Evolutionary conservation across 202 grass and related monocot genomes (phyloP).

Genomic region (Brachypodium distachyon): DNA sequence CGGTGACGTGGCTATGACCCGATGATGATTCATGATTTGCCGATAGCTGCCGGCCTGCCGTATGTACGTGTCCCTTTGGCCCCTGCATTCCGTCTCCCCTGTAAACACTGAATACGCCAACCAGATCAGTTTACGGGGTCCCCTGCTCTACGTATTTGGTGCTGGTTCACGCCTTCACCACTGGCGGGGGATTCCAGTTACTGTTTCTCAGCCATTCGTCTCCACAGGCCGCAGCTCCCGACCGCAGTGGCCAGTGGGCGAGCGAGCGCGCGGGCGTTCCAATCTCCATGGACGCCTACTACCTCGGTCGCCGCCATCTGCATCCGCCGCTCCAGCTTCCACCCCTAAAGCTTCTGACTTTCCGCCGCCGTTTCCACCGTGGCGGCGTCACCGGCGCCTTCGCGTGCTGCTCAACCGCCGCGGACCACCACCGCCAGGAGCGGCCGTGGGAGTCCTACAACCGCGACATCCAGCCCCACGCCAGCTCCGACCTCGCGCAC

Average conservation of each 20-base stretch:
- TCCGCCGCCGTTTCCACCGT: neutral
- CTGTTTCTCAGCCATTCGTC: too few species aligned
- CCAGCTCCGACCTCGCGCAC: constrained; percentile 12
- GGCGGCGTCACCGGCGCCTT: neutral
- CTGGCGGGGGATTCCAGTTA: neutral
- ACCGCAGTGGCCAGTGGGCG: neutral
- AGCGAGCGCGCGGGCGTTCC: neutral
- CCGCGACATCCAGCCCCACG: constrained; percentile 35
- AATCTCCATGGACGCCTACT: neutral
- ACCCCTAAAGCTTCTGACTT: neutral
- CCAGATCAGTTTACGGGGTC: too few species aligned
- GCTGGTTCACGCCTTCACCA: neutral
- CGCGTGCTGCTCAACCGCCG: neutral
- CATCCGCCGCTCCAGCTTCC: neutral
- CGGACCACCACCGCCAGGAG: constrained; percentile 35
- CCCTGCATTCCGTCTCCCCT: neutral
- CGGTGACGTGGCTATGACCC: neutral
- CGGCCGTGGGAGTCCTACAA: constrained; percentile 68
- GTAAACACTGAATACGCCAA: neutral
- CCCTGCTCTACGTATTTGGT: too few species aligned
- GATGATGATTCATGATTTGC: neutral
- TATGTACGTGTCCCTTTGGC: neutral
- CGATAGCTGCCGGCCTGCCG: too few species aligned
- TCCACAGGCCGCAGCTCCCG: neutral
- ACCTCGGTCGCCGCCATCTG: neutral